Evolutionary conservation across 169 alveolate species (phyloP), one percentile per base, ranked within the genome.

Genomic region (Fabrea salina): DNA sequence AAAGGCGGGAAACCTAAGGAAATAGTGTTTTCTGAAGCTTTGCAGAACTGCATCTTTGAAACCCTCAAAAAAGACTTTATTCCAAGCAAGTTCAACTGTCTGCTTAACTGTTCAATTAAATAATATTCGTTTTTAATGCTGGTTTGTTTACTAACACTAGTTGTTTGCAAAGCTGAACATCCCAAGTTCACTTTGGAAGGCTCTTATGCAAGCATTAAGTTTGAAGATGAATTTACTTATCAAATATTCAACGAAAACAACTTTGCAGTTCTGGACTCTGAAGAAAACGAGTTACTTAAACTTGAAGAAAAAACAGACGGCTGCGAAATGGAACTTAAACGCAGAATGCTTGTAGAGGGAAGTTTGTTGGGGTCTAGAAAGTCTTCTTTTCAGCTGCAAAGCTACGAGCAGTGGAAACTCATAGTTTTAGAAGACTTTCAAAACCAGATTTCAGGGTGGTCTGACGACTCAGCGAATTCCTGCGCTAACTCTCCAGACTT

Each of bases 361-460:
- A 27, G 49, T 37, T 30, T 61, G 11, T 30, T 61, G 44, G 74
- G 37, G 16, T 61, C 74, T 8, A 61, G 39, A 19, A n/a, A 27
- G 13, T 11, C 44, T 2, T 16, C 74, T 61, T 16, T 43, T 30
- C 19, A 68, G 35, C 13, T 43, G 19, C 22, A 68, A 1, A 68
- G 44, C 30, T n/a, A 43, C 78, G 64, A 40, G 27, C 61, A 68
- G 44, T 68, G 78, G 61, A 16, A 68, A 44, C 78, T 68, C 25
- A 64, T 68, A 16, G 33, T 22, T 43, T 11, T 47, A 2, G 78
- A 68, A 68, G 61, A 68, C 32, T 68, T 68, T 30, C 41, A 68
- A 44, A 30, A 41, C 22, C 61, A 43, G 67, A 37, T 68, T 0
- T 47, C 32, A 68, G 78, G 78, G 44, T 68, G 78, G 61, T n/a